phyloP scores from a whole-genome alignment of 805 yeast genomes.

The Lipomyces starkeyi region DNA sequence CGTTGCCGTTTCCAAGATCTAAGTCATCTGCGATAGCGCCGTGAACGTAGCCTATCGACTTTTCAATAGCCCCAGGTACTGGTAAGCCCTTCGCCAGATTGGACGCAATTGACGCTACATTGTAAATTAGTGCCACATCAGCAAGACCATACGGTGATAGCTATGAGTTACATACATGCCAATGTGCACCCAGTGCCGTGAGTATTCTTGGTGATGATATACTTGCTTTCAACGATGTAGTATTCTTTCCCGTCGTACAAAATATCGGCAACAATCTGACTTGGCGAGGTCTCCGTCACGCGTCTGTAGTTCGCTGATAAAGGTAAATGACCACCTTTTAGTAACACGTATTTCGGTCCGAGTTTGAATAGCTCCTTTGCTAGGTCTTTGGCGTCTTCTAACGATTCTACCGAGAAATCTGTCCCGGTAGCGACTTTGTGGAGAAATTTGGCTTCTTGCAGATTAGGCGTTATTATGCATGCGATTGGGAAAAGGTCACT shows the following conservation, averaged over 20 bases:
- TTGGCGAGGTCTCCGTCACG: slow-evolving; percentile 36
- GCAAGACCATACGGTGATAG: not conserved
- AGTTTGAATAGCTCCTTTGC: slow-evolving; percentile 51
- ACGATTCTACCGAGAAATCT: slow-evolving; percentile 41
- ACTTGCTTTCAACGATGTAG: slow-evolving; percentile 56
- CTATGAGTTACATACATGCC: slow-evolving; percentile 47
- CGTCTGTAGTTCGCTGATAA: slow-evolving; percentile 24
- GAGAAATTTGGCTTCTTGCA: slow-evolving; percentile 64
- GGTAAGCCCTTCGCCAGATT: slow-evolving; percentile 64
- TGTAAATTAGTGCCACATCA: not conserved
- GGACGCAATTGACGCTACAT: slow-evolving; percentile 72
- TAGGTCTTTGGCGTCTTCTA: slow-evolving; percentile 52
- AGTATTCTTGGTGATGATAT: slow-evolving; percentile 57
- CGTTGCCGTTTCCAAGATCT: slow-evolving; percentile 60
- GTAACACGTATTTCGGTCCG: slow-evolving; percentile 60
- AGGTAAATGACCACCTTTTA: slow-evolving; percentile 83
- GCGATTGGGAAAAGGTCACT: slow-evolving; percentile 57
- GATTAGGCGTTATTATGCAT: slow-evolving; percentile 74
- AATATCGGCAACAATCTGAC: slow-evolving; percentile 57
- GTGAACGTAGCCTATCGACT: slow-evolving; percentile 70
- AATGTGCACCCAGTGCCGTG: slow-evolving; percentile 95
- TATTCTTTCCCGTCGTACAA: slow-evolving; percentile 54
- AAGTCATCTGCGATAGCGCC: slow-evolving; percentile 61
- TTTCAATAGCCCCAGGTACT: slow-evolving; percentile 57
- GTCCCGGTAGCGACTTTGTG: slow-evolving; percentile 36